Evolutionary conservation across 192 early-diverging fungal species (phyloP), one percentile per base, ranked within the genome.

Genomic region (Mortierella alpina): DNA sequence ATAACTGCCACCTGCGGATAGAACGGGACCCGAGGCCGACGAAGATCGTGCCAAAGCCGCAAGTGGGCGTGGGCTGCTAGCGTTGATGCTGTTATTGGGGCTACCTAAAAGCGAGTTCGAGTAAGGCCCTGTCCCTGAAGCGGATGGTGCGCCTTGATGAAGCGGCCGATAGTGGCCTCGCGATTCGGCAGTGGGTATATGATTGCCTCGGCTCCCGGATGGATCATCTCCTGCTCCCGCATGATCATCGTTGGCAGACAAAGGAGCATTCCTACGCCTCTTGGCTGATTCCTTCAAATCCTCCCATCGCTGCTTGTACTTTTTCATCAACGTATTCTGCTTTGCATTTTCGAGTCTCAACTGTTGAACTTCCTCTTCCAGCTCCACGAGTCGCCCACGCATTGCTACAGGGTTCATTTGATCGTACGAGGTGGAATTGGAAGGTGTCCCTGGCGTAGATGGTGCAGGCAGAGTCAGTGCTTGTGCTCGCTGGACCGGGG

Each of bases 221-320:
- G 14, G 20, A 6, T 68, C 44, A 13, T 14, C 42, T 20, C 0
- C 41, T 11, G 47, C 42, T 11, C 47, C 52, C 2, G 2, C 47
- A 20, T 11, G 20, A 14, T 42, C 68, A 40, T 66, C 63, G 5
- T 44, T 31, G 17, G 63, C 45, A 51, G 69, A 56, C 15, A 65
- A 45, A 0, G 65, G 31, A 5, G 63, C 75, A 10, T 77, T 75
- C 22, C 82, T 66, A 57, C 85, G 50, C 44, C 85, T 88, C 62
- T 90, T 91, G 49, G 90, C 92, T 45, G 89, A 84, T 72, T 94
- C 94, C 64, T 93, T 95, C 40, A 95, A 75, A 57, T 91, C 93
- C 53, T 93, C 90, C 93, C 93, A 95, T 47, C 92, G 84, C 40
- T 93, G 91, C 69, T 87, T 91, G 66, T 94, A 95, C 75, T 92